Conservation (phyloP, 768 basidiomycete genomes). For the Lentinula sp. region DNA sequence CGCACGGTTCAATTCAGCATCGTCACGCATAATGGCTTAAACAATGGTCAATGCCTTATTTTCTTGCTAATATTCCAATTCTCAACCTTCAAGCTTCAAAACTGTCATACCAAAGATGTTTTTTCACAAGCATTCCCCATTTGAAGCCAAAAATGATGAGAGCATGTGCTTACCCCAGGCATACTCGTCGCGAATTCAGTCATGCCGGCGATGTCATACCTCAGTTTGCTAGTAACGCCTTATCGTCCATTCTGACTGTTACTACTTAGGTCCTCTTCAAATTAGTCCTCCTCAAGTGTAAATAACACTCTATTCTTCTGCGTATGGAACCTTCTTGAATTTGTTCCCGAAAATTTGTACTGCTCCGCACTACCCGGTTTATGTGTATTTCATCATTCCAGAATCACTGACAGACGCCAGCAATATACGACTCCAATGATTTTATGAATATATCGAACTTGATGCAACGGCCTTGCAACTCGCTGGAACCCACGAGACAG, state of each 20-base stretch:
- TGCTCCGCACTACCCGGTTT: not conserved
- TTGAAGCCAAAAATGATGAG: too few relatives aligned
- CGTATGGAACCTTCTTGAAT: too few relatives aligned
- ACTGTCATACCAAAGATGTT: too few relatives aligned
- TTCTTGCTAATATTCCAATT: not conserved
- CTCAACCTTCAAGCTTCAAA: too few relatives aligned
- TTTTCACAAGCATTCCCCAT: not conserved
- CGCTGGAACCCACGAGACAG: not conserved
- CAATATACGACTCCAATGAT: not conserved
- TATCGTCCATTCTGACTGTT: not conserved
- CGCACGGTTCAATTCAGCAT: too few relatives aligned
- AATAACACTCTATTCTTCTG: not conserved
- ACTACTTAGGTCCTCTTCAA: not conserved
- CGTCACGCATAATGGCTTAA: too few relatives aligned
- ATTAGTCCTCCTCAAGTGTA: not conserved
- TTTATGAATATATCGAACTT: not conserved
- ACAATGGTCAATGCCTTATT: not conserved
- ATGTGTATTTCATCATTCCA: not conserved
- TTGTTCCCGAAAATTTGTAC: too few relatives aligned
- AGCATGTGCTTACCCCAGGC: constrained; percentile 1
- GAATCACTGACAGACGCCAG: not conserved
- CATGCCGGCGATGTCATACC: not conserved
- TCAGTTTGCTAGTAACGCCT: not conserved
- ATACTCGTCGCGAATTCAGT: not conserved
- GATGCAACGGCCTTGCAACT: not conserved